Base-by-base conservation (phyloP, 2,329 filamentous ascomycete species). In the Monascus ruber region DNA sequence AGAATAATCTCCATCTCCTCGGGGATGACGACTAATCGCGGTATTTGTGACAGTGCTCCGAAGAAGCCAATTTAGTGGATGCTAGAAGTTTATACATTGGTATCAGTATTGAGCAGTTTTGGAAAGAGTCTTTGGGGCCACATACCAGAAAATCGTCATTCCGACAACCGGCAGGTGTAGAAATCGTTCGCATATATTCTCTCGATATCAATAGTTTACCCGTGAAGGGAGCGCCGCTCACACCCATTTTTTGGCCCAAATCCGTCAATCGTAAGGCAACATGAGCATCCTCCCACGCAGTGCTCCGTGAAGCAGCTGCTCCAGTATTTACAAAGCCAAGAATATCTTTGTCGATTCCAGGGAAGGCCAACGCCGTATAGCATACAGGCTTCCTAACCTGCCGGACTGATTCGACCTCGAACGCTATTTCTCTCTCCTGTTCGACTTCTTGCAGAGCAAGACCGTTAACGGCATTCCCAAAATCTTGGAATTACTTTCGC, bases 381-480 rank as follows among this genome's bases (percentile, higher is more conserved):
- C 62, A 51, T 0, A 53, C 29, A 0, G 67, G 70, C n/a, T 64
- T 69, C 49, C 79, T 68, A 1, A 71, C 59, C 43, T 79, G 68
- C 0, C 75, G 69, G 0, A 79, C 67, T 4, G 67, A 59, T 38
- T 81, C 74, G 0, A 79, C 66, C 45, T 81, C 70, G 10, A 71
- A 65, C 3, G 72, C 75, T 0, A 79, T 67, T 43, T 81, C 76
- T 10, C 76, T 60, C 45, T 81, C 74, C 42, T 68, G 63, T 36
- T 70, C 65, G 1, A 71, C 77, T 39, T 83, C 79, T 35, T 80
- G 68, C 0, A 83, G 54, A 0, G 73, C 71, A 0, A 72, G 72
- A 0, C 61, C 64, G 37, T 71, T 60, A 3, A 67, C 54, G 1
- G 63, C 65, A 2, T 65, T 60, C 0, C 68, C 69, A 2, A 54